Base-by-base conservation (phyloP, 2,329 filamentous ascomycete species). In the Trichocomaceae sp. region DNA sequence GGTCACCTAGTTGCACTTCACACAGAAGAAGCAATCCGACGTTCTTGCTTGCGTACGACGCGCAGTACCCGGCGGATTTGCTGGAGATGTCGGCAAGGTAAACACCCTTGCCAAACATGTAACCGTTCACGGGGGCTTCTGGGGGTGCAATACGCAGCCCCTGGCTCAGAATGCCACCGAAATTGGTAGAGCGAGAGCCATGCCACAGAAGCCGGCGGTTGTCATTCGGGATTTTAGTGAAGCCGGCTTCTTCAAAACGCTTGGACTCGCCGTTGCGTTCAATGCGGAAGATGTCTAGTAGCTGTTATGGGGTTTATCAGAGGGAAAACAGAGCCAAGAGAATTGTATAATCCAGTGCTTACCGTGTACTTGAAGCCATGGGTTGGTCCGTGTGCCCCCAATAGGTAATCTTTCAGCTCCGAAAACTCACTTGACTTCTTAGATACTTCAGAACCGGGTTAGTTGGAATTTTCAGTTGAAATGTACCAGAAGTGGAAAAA, bases 81-180 rank as follows among this genome's bases (percentile, higher is more conserved):
- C 82, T 86, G 0, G 83, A 86, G 79, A 90, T 90, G 64, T 95
- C 89, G 2, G 89, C 89, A 2, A 95, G 80, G 66, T 95, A 95
- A 47, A 95, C 87, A 45, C 90, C 90, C 70, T 95, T 95, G 55
- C 86, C 90, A 61, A 95, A 95, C 87, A 92, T 92, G 74, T 92
- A 90, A 1, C 88, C 88, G 4, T 78, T 81, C 0, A 84, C 84
- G 0, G 89, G 90, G 0, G 90, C 90, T 69, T 95, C 75, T 1
- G 74, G 74, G 0, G 90, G 90, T 6, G 90, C 90, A 60, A 95
- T 95, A n/a, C 89, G 86, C 6, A 96, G 80, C 60, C 90, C 90
- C 69, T 95, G 88, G 55, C 84, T 87, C 42, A 95, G 81, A 57
- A 96, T 96, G 65, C 90, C 90, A 64, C 86, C 89, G 61, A 85